A percentile compares a stretch with the other conserved stretches of the same genome.
Conservation (phyloP, 371 early-diverging fungal genomes). For the Syncephalastrum sp. region DNA sequence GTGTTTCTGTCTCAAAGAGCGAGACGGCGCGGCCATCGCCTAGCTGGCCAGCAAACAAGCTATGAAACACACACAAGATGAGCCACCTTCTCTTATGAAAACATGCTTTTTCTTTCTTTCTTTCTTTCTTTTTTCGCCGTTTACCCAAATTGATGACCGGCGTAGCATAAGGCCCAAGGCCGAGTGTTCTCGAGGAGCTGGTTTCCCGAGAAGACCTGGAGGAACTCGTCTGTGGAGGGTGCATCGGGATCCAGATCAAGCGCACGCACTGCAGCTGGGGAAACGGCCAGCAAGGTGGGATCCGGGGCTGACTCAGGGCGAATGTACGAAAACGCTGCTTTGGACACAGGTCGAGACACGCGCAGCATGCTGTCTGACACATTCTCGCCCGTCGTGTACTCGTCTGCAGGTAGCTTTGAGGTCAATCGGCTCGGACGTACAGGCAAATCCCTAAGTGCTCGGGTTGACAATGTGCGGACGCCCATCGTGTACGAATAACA, state of each 20-base stretch:
- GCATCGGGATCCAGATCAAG: slow-evolving; percentile 47
- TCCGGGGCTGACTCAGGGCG: slow-evolving; percentile 53
- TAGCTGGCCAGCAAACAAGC: slow-evolving; percentile 65
- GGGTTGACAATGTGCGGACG: slow-evolving; percentile 5
- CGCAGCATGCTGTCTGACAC: slow-evolving; percentile 24
- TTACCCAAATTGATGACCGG: slow-evolving; percentile 89
- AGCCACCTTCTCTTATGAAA: too few relatives aligned
- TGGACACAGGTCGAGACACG: slow-evolving; percentile 56
- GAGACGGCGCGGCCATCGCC: slow-evolving; percentile 91
- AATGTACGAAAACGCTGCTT: slow-evolving; percentile 61
- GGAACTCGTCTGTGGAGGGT: slow-evolving; percentile 21
- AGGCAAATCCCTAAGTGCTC: slow-evolving; percentile 28
- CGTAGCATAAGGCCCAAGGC: slow-evolving; percentile 87
- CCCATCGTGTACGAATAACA: slow-evolving; percentile 5
- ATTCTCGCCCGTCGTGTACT: slow-evolving; percentile 20
- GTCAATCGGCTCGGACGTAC: slow-evolving; percentile 32
- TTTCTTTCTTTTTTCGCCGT: neutral
- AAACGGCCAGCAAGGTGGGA: slow-evolving; percentile 46
- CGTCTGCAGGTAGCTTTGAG: slow-evolving; percentile 31
- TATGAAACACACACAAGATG: slow-evolving; percentile 2
- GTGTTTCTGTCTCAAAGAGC: slow-evolving; percentile 54
- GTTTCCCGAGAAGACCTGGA: slow-evolving; percentile 46
- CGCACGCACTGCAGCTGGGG: slow-evolving; percentile 28
- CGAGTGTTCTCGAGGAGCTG: slow-evolving; percentile 44
- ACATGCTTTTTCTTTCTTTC: neutral